A percentile compares a stretch with the other conserved stretches of the same genome.
These are phyloP conservation scores for Abelmoschus esculentus DNA, from an alignment of 345 rosid species.

Conservation along the genomic window DNA sequence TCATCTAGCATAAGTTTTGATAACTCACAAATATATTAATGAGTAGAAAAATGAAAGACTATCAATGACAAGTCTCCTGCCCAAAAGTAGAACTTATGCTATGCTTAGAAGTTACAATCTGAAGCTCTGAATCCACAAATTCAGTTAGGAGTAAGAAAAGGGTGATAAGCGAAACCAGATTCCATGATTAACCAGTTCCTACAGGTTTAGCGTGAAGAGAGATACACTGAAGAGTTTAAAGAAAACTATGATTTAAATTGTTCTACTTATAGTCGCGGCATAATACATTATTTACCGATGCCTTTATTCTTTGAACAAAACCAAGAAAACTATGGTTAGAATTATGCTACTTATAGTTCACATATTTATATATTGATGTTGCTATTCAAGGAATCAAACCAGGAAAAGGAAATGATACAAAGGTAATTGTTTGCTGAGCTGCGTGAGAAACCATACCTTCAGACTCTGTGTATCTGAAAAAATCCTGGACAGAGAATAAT, in stretches of 20 bases:
- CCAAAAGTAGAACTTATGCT: neutral
- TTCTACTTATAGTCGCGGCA: neutral
- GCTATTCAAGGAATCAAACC: neutral
- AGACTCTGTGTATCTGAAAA: constrained; percentile 93
- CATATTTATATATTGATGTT: neutral
- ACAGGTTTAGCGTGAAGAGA: neutral
- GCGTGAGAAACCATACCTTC: constrained; percentile 61
- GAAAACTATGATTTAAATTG: neutral
- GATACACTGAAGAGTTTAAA: too few relatives aligned
- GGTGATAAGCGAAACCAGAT: neutral
- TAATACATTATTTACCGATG: neutral
- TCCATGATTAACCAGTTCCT: neutral
- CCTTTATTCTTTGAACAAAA: neutral
- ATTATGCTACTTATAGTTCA: neutral
- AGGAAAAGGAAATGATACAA: neutral
- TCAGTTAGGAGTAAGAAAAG: neutral
- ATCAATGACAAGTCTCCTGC: neutral
- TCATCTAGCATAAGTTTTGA: neutral
- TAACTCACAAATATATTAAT: neutral
- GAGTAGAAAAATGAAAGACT: neutral
- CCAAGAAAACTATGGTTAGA: neutral
- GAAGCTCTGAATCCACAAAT: neutral
- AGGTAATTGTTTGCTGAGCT: neutral
- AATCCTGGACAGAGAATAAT: constrained; percentile 89
- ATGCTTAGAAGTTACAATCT: neutral